Conservation (phyloP, 805 yeast species). For the Candida dendrica region DNA sequence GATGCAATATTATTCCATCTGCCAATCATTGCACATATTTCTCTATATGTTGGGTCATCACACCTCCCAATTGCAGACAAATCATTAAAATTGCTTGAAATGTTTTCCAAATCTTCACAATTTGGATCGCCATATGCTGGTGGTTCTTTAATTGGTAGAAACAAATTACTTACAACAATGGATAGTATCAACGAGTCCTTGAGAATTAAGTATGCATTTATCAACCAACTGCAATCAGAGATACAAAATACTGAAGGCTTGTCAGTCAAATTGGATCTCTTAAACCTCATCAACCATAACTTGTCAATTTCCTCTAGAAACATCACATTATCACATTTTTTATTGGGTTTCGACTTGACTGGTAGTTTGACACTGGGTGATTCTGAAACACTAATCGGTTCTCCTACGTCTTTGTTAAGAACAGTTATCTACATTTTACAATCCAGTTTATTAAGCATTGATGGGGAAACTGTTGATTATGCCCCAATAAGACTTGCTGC, state of each 20-base stretch:
- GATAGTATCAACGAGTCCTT: constrained; percentile 74
- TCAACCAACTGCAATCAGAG: constrained; percentile 48
- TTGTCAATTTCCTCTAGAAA: constrained; percentile 34
- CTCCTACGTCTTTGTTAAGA: constrained; percentile 49
- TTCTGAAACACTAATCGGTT: constrained; percentile 43
- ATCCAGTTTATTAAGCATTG: constrained; percentile 36
- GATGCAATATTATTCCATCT: constrained; percentile 68
- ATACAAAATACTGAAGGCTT: constrained; percentile 32
- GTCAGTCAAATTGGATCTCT: constrained; percentile 45
- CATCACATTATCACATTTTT: constrained; percentile 60
- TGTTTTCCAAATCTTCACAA: constrained; percentile 40
- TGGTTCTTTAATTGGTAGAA: constrained; percentile 36
- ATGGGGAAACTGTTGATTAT: constrained; percentile 35
- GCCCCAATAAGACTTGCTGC: constrained; percentile 55
- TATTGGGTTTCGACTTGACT: constrained; percentile 63
- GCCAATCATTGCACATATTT: constrained; percentile 66
- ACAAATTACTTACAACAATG: constrained; percentile 61
- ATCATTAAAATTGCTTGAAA: constrained; percentile 46
- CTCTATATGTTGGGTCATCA: constrained; percentile 62
- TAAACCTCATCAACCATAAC: constrained; percentile 49
- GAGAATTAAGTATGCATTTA: constrained; percentile 65
- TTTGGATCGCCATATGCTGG: constrained; percentile 30
- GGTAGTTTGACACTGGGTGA: constrained; percentile 45
- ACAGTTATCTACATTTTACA: constrained; percentile 44
- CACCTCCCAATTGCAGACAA: constrained; percentile 42